A percentile compares a stretch with the other conserved stretches of the same genome.
These are phyloP conservation scores for Anacardium occidentale DNA, from an alignment of 345 rosid species.

Conservation along the genomic window DNA sequence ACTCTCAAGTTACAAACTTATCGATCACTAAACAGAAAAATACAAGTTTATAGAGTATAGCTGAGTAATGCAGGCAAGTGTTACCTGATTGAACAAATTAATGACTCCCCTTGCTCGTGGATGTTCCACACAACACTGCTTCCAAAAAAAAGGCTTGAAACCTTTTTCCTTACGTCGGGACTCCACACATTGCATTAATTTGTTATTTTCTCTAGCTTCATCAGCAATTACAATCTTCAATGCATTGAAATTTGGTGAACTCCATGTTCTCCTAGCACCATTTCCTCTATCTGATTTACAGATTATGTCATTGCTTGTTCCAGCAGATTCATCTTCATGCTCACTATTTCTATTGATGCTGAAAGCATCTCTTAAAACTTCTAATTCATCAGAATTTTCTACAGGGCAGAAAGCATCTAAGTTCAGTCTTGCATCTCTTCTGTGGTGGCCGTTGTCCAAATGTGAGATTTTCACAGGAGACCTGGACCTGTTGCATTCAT, in stretches of 20 bases:
- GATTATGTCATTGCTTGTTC: slow-evolving; percentile 29
- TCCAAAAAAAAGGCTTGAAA: slow-evolving; percentile 48
- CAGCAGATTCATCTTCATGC: slow-evolving; percentile 38
- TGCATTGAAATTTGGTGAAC: slow-evolving; percentile 61
- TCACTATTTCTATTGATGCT: slow-evolving; percentile 31
- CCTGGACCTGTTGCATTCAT: slow-evolving; percentile 31
- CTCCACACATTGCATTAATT: slow-evolving; percentile 34
- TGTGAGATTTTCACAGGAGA: slow-evolving; percentile 27
- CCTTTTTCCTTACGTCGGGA: slow-evolving; percentile 74
- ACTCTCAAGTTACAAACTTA: background rate
- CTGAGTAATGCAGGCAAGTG: background rate
- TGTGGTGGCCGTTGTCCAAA: slow-evolving; percentile 26
- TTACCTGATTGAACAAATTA: slow-evolving; percentile 53
- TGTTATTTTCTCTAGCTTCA: slow-evolving; percentile 36
- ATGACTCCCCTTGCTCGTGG: slow-evolving; percentile 31
- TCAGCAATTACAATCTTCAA: slow-evolving; percentile 53
- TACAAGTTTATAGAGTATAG: background rate
- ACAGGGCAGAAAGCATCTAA: slow-evolving; percentile 31
- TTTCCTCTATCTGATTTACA: slow-evolving; percentile 36
- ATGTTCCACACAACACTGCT: slow-evolving; percentile 50
- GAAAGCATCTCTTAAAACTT: slow-evolving; percentile 30
- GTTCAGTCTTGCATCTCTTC: slow-evolving; percentile 32
- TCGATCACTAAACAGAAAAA: background rate
- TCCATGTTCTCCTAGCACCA: slow-evolving; percentile 57
- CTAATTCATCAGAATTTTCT: slow-evolving; percentile 25